A percentile compares a stretch with the other conserved stretches of the same genome.
Evolutionary conservation across 371 early-diverging fungal species (phyloP).

Genomic region (Rhizopus arrhizus): DNA sequence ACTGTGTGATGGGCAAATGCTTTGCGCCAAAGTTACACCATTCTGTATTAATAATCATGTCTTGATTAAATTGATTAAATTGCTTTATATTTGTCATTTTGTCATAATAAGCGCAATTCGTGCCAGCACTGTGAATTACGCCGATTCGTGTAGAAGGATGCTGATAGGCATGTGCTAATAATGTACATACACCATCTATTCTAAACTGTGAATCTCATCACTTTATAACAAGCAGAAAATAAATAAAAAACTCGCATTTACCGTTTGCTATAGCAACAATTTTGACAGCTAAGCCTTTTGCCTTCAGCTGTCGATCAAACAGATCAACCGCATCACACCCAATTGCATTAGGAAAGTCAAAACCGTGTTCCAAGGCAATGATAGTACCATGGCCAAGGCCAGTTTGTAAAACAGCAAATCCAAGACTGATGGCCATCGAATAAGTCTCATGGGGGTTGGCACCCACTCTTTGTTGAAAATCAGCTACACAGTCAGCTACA

Average conservation of each 20-base stretch:
- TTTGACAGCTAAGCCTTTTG: slow-evolving; percentile 46
- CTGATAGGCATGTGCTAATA: slow-evolving; percentile 86
- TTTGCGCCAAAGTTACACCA: slow-evolving; percentile 76
- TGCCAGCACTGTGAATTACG: slow-evolving; percentile 92
- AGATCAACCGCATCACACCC: slow-evolving; percentile 47
- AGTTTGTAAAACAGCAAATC: slow-evolving; percentile 50
- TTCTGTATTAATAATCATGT: slow-evolving; percentile 89
- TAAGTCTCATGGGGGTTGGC: slow-evolving; percentile 21
- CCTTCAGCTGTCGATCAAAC: slow-evolving; percentile 36
- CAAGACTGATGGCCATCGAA: slow-evolving; percentile 47
- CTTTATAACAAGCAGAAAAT: no score
- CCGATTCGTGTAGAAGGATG: slow-evolving; percentile 87
- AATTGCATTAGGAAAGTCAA: slow-evolving; percentile 46
- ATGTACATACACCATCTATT: slow-evolving; percentile 88
- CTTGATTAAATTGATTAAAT: slow-evolving; percentile 27
- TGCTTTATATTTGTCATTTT: slow-evolving; percentile 39
- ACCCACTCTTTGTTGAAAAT: slow-evolving; percentile 44
- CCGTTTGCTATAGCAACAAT: slow-evolving; percentile 58
- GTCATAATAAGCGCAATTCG: slow-evolving; percentile 88
- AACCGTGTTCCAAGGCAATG: slow-evolving; percentile 47
- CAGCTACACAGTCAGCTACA: slow-evolving; percentile 49
- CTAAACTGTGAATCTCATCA: no score
- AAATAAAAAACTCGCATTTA: slow-evolving; percentile 20
- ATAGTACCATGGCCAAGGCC: slow-evolving; percentile 46
- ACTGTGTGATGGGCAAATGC: slow-evolving; percentile 75